These are phyloP conservation scores for Tricladium varicosporioides DNA, from an alignment of 2,329 filamentous ascomycete species.

Conservation along the genomic window DNA sequence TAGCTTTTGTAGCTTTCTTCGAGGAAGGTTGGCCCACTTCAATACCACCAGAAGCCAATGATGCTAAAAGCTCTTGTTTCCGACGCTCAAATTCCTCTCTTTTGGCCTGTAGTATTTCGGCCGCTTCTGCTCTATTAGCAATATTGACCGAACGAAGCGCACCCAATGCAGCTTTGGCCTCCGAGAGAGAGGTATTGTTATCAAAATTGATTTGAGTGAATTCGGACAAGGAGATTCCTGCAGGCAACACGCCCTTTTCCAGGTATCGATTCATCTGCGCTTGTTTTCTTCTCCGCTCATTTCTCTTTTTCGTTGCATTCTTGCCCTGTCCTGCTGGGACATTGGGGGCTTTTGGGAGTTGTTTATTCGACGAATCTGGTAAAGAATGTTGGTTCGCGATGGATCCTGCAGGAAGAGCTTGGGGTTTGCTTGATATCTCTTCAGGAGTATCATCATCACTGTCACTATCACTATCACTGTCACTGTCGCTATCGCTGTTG, in stretches of 20 bases:
- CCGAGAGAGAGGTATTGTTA: constrained; percentile 22
- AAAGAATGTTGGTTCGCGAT: neutral
- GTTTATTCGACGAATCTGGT: neutral
- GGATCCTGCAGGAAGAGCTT: neutral
- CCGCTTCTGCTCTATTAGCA: constrained; percentile 1
- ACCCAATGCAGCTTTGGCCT: constrained; percentile 21
- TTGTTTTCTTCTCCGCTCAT: constrained; percentile 49
- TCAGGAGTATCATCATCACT: constrained; percentile 41
- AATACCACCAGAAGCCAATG: constrained; percentile 50
- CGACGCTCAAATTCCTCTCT: constrained; percentile 47
- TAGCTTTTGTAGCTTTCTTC: neutral
- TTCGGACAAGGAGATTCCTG: constrained; percentile 49
- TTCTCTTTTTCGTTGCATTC: constrained; percentile 51
- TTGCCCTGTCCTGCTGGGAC: constrained; percentile 48
- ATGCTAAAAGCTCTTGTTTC: constrained; percentile 49
- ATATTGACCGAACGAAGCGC: constrained; percentile 18
- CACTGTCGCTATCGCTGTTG: constrained; percentile 14
- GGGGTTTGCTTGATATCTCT: constrained; percentile 37
- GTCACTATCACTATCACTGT: constrained; percentile 24
- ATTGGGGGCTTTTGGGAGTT: constrained; percentile 1
- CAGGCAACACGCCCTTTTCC: constrained; percentile 48
- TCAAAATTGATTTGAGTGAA: constrained; percentile 39
- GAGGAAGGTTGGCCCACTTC: constrained; percentile 41
- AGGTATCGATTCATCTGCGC: constrained; percentile 52
- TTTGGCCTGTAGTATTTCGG: constrained; percentile 13